Evolutionary conservation across 1,284 basidiomycete species (phyloP).

Genomic region (Trametes polyzona): DNA sequence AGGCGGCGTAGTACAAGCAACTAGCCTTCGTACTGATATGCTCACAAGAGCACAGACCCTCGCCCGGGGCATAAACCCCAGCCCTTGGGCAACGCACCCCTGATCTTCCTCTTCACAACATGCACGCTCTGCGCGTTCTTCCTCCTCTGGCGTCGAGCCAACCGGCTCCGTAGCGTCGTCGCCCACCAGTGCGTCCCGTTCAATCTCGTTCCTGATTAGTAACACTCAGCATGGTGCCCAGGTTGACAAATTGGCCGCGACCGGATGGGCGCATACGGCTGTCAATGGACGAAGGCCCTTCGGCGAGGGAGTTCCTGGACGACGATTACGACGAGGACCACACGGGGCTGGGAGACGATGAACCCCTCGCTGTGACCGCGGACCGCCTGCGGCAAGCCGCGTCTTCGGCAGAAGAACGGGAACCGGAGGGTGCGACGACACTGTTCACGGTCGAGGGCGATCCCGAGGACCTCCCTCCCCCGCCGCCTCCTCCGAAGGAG

Average conservation of each 20-base stretch:
- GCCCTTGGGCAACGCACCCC: slow-evolving; percentile 58
- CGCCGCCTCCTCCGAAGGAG: neutral
- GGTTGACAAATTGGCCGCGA: slow-evolving; percentile 61
- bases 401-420: neutral
- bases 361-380: slow-evolving; percentile 30
- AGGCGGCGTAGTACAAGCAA: too few relatives aligned
- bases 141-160: slow-evolving; percentile 67
- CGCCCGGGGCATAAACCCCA: slow-evolving; percentile 63
- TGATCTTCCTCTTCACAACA: slow-evolving; percentile 62
- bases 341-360: slow-evolving; percentile 33
- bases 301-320: slow-evolving; percentile 64
- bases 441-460: slow-evolving; percentile 17
- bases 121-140: slow-evolving; percentile 64
- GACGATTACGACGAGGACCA: slow-evolving; percentile 61
- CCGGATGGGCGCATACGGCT: slow-evolving; percentile 66
- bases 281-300: slow-evolving; percentile 73
- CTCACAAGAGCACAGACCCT: slow-evolving; percentile 51
- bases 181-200: slow-evolving; percentile 59
- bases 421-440: neutral
- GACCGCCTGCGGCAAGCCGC: slow-evolving; percentile 19
- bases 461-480: slow-evolving; percentile 11
- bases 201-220: too few relatives aligned
- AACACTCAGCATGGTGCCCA: slow-evolving; percentile 31
- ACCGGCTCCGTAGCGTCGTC: slow-evolving; percentile 59
- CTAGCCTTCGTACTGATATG: slow-evolving; percentile 15